Evolutionary conservation across 768 basidiomycete genomes (phyloP).

Genomic region (Russula emetica): DNA sequence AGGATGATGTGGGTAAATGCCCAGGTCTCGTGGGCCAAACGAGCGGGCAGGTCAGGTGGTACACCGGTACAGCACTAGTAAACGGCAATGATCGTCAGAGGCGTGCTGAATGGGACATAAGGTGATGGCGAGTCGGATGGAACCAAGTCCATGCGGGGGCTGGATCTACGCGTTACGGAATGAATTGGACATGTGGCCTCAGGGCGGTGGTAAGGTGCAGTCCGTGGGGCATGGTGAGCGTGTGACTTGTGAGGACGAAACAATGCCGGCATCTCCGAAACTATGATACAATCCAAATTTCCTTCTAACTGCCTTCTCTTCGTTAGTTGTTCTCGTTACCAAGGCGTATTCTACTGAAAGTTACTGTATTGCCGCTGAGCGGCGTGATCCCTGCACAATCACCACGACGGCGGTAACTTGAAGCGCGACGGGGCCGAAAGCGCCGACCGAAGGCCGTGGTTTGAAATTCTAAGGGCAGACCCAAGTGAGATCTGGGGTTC

Average conservation of each 20-base stretch:
- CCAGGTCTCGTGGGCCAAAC: slow-evolving; percentile 3
- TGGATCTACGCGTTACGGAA: slow-evolving; percentile 21
- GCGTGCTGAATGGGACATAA: slow-evolving; percentile 9
- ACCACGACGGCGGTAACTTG: neutral
- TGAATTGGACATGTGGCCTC: neutral
- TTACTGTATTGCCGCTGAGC: neutral
- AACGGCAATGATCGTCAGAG: slow-evolving; percentile 14
- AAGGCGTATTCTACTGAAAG: neutral
- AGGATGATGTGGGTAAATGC: neutral
- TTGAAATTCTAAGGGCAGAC: neutral
- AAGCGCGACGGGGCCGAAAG: slow-evolving; percentile 2
- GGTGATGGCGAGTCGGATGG: slow-evolving; percentile 11
- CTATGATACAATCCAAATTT: neutral
- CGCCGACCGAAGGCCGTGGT: slow-evolving; percentile 4
- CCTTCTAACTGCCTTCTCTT: neutral
- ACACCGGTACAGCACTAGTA: slow-evolving; percentile 1
- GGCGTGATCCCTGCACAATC: neutral
- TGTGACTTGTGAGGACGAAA: slow-evolving; percentile 9
- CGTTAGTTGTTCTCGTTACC: neutral
- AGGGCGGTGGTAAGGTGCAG: slow-evolving; percentile 13
- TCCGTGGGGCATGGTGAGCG: neutral
- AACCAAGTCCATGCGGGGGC: slow-evolving; percentile 18
- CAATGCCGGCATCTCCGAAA: slow-evolving; percentile 13
- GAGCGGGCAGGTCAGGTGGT: slow-evolving; percentile 16
- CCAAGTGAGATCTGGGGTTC: slow-evolving; percentile 20